Evolutionary conservation across 805 yeast species (phyloP), one percentile per base, ranked within the genome.

Genomic region (Hanseniaspora lindneri): DNA sequence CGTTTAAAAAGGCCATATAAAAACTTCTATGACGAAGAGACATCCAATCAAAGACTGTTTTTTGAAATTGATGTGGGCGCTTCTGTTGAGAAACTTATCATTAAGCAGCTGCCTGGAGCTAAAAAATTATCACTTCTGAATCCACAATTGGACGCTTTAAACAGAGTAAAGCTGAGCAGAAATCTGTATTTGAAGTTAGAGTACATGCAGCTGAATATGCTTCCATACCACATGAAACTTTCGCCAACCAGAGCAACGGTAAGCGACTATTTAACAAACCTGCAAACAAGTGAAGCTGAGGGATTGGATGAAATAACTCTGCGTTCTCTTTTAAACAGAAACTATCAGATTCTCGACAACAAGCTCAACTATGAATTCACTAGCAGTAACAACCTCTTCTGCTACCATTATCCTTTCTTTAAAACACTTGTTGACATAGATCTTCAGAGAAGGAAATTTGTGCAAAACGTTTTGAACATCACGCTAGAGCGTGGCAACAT

Each of bases 321-420:
- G 8, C n/a, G 9, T 3, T 19, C 27, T 20, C 19, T 46, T 17
- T 10, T 46, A 8, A 7, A 39, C 11, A 46, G 30, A 32, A 39
- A 46, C 27, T 46, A 46, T 27, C 23, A 39, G 3, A 30, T 46
- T 7, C 11, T 32, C 3, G 43, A 46, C 28, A 39, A 30, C 10
- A 46, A 27, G 20, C 21, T 46, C 16, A 39, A 39, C 16, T 39
- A 30, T 24, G 49, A 46, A 13, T 46, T 46, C 21, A 30, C 42
- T 3, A 39, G 6, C 13, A 13, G 33, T 3, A 25, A 29, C 10
- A 34, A 46, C 25, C 11, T 46, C 13, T 46, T 39, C 28, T 46
- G 49, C n/a, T 46, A 39, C 19, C 49, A 46, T 21, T 46, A 46
- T 25, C 49, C 49, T 17, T 46, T 37, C 34, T 46, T 28, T 19